phyloP scores from a whole-genome alignment of 1,139 yeast species.

The Pichia sp. region DNA sequence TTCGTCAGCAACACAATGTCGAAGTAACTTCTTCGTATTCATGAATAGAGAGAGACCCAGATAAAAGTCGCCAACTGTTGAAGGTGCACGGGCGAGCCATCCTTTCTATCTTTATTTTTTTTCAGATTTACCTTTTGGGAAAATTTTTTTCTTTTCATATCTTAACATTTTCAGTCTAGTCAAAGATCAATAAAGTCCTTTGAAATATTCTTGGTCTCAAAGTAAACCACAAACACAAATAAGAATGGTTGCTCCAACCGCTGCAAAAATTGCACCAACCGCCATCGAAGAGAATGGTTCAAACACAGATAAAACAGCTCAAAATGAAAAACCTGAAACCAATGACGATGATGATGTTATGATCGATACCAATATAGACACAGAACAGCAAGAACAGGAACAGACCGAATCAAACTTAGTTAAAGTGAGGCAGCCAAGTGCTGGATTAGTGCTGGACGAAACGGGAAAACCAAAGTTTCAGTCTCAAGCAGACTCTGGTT shows the following conservation, averaged over 20 bases:
- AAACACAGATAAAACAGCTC: neutral
- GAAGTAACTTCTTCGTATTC: neutral
- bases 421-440: slow-evolving; percentile 28
- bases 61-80: neutral
- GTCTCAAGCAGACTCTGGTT: slow-evolving; percentile 63
- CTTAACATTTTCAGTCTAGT: neutral
- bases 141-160: neutral
- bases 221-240: neutral
- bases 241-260: slow-evolving; percentile 37
- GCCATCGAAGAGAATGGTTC: neutral
- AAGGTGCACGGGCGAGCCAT: neutral
- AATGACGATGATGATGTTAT: slow-evolving; percentile 53
- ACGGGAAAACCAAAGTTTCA: slow-evolving; percentile 87
- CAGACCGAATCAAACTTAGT: slow-evolving; percentile 33
- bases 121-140: slow-evolving; percentile 4
- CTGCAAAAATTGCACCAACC: slow-evolving; percentile 35
- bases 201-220: too few species aligned
- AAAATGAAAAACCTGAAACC: slow-evolving; percentile 5
- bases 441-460: slow-evolving; percentile 71
- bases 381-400: slow-evolving; percentile 28
- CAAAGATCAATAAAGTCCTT: neutral
- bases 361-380: slow-evolving; percentile 55
- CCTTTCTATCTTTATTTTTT: neutral
- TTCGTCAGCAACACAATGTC: neutral
- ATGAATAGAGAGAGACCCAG: neutral